Conservation (phyloP, 805 yeast species). For the Yamadazyma akitaensis region DNA sequence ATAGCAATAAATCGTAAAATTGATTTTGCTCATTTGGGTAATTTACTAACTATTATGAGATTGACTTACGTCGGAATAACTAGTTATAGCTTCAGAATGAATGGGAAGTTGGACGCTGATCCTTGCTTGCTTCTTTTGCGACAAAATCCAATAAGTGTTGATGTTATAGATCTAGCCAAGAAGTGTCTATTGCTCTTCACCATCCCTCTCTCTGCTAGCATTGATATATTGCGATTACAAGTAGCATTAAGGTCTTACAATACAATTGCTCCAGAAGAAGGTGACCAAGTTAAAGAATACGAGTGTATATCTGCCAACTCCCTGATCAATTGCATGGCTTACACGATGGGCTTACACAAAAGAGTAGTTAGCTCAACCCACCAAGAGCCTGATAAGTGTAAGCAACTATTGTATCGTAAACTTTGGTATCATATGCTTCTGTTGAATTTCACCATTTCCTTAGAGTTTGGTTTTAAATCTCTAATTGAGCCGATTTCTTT, state of each 20-base stretch:
- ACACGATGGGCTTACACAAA: background rate
- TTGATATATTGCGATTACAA: slow-evolving; percentile 52
- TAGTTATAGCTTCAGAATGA: too few relatives aligned
- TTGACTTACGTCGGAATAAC: slow-evolving; percentile 23
- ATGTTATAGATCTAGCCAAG: slow-evolving; percentile 28
- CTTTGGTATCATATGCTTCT: background rate
- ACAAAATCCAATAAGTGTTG: slow-evolving; percentile 26
- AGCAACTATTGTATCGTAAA: background rate
- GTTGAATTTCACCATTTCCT: background rate
- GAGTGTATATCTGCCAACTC: slow-evolving; percentile 47
- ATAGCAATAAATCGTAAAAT: slow-evolving; percentile 26
- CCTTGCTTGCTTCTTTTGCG: slow-evolving; percentile 24
- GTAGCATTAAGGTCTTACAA: slow-evolving; percentile 50
- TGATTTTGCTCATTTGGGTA: slow-evolving; percentile 34
- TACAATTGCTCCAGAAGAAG: slow-evolving; percentile 50
- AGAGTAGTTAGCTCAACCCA: background rate
- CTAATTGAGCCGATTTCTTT: background rate
- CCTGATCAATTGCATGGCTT: slow-evolving; percentile 34
- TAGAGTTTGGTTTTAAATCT: background rate
- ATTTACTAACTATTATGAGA: slow-evolving; percentile 19
- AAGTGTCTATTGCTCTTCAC: slow-evolving; percentile 34
- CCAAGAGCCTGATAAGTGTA: background rate
- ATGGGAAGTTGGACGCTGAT: too few relatives aligned
- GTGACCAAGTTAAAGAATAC: slow-evolving; percentile 57
- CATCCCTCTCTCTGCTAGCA: slow-evolving; percentile 34